These are phyloP conservation scores for Pancytospora epiphaga DNA, from an alignment of 371 early-diverging fungal species.

Conservation along the genomic window DNA sequence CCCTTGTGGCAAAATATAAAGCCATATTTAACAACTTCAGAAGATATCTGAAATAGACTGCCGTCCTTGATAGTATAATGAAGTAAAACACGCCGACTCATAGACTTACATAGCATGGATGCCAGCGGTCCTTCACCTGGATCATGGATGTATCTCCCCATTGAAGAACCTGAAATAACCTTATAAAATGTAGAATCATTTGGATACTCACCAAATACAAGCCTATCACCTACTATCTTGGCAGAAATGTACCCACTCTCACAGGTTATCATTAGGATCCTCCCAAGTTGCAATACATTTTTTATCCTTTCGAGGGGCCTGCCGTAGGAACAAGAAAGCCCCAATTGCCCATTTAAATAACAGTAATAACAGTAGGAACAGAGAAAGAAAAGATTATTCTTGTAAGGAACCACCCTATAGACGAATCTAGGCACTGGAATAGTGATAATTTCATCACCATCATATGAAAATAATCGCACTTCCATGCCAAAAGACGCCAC, in stretches of 20 bases:
- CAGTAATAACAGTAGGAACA: not conserved
- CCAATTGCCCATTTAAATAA: not conserved
- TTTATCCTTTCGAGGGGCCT: not conserved
- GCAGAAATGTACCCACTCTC: not conserved
- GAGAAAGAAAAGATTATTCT: not conserved
- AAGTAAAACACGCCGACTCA: no score
- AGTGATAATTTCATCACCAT: not conserved
- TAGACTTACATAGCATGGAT: no score
- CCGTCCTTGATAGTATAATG: no score
- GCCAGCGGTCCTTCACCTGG: no score
- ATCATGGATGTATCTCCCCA: no score
- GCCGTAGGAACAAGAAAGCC: not conserved
- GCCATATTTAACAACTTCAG: no score
- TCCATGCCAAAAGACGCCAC: not conserved
- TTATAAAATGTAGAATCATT: not conserved
- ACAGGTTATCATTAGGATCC: not conserved
- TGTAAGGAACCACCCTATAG: not conserved
- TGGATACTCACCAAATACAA: not conserved
- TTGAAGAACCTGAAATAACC: no score
- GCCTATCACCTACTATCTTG: not conserved
- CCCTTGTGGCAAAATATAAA: not conserved
- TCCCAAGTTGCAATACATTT: not conserved
- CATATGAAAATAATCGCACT: not conserved
- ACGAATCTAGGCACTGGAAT: not conserved
- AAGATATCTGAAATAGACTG: no score